A percentile compares a stretch with the other conserved stretches of the same genome.
Conservation (phyloP, 1,284 basidiomycete genomes). For the Lignosus rhinocerotis region DNA sequence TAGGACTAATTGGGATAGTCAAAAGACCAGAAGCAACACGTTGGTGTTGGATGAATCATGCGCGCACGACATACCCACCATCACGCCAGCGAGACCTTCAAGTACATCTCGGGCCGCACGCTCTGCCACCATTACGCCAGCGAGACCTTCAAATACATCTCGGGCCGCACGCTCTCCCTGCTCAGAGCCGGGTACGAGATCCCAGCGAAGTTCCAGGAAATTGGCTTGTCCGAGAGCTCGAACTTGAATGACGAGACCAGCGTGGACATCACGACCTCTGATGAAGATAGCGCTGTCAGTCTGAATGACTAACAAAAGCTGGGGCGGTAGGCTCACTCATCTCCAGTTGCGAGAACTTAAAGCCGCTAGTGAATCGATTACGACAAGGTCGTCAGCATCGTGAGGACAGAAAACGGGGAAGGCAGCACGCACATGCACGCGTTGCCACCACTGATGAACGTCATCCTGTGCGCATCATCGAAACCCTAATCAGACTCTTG, state of each 20-base stretch:
- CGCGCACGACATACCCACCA: no score
- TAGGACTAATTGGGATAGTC: no score
- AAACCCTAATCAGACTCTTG: background rate
- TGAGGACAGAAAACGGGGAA: background rate
- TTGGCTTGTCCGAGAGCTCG: constrained; percentile 1
- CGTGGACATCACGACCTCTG: constrained; percentile 1
- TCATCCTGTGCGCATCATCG: constrained; percentile 8
- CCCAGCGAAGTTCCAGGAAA: background rate
- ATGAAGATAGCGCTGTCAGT: background rate
- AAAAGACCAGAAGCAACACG: no score
- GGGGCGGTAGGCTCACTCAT: constrained; percentile 4
- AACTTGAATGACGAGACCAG: background rate
- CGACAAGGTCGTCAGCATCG: no score
- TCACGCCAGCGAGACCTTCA: background rate
- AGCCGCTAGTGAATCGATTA: background rate
- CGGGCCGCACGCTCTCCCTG: background rate
- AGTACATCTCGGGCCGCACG: background rate
- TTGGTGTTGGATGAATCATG: no score
- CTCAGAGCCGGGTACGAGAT: background rate
- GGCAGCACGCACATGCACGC: constrained; percentile 32
- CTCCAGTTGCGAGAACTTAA: constrained; percentile 15
- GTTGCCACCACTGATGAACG: constrained; percentile 34
- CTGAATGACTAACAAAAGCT: no score
- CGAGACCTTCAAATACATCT: background rate
- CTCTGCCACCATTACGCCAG: background rate